A percentile compares a stretch with the other conserved stretches of the same genome.
phyloP scores from a whole-genome alignment of 257 asterid species.

The Ophiorrhiza pumila region DNA sequence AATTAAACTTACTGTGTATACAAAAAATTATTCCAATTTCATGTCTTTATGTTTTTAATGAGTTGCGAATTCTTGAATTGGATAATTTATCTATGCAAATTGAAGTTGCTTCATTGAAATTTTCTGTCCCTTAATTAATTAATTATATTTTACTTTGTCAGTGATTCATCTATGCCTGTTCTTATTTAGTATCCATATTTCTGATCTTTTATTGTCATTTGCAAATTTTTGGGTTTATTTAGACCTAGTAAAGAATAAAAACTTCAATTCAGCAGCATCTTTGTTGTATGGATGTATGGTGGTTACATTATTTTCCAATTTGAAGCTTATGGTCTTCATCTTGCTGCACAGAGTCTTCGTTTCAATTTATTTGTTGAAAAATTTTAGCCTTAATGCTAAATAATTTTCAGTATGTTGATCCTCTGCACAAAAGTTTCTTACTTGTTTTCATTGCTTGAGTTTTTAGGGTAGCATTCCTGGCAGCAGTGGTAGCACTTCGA shows the following conservation, averaged over 20 bases:
- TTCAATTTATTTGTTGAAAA: neutral
- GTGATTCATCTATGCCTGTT: neutral
- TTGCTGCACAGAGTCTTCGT: neutral
- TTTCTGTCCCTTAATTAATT: too few relatives aligned
- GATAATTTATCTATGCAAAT: too few relatives aligned
- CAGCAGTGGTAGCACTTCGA: conserved; percentile 37
- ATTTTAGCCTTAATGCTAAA: neutral
- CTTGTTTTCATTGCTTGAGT: conserved; percentile 19
- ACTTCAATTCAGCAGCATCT: neutral
- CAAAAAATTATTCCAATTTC: too few relatives aligned
- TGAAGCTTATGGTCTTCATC: neutral
- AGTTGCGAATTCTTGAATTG: too few relatives aligned
- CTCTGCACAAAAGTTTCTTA: conserved; percentile 5
- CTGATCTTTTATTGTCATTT: neutral
- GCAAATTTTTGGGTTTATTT: neutral
- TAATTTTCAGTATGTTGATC: neutral
- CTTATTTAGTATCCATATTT: neutral
- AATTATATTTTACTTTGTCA: too few relatives aligned
- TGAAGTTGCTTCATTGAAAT: too few relatives aligned
- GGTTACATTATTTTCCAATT: neutral
- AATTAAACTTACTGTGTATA: too few relatives aligned
- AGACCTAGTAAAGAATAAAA: neutral
- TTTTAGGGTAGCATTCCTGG: conserved; percentile 40
- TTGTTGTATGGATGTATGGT: neutral
- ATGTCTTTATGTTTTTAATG: too few relatives aligned